Percentiles rank a stretch among this genome's conserved stretches.
Conservation (phyloP, 768 basidiomycete genomes). For the Chiua virens region DNA sequence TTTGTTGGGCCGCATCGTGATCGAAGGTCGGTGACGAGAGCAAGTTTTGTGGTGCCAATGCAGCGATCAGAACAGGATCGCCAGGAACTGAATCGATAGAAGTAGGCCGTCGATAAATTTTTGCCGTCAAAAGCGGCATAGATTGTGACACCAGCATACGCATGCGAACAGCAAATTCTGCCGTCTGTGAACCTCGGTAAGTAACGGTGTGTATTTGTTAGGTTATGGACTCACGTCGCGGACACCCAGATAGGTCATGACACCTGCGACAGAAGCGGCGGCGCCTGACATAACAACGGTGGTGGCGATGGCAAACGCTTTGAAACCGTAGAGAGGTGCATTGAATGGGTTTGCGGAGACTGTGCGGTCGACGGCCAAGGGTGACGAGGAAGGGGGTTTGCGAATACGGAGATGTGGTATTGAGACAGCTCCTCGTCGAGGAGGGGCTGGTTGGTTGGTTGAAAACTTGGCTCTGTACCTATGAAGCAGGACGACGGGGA, state of each 20-base stretch:
- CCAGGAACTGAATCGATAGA: slow-evolving; percentile 16
- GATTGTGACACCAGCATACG: slow-evolving; percentile 44
- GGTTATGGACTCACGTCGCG: slow-evolving; percentile 41
- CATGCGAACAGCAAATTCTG: slow-evolving; percentile 61
- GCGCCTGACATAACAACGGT: slow-evolving; percentile 53
- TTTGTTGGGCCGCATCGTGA: slow-evolving; percentile 46
- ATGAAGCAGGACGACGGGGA: too few relatives aligned
- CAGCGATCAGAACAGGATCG: not conserved
- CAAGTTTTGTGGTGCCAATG: not conserved
- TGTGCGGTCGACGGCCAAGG: not conserved
- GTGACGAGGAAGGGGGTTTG: not conserved
- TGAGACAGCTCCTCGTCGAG: too few relatives aligned
- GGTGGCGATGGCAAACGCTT: slow-evolving; percentile 69
- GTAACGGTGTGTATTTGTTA: not conserved
- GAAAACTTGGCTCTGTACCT: too few relatives aligned
- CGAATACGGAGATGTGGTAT: too few relatives aligned
- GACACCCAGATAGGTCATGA: slow-evolving; percentile 55
- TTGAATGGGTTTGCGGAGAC: slow-evolving; percentile 40
- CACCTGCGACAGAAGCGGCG: slow-evolving; percentile 42
- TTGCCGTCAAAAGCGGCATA: slow-evolving; percentile 52
- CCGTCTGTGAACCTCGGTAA: slow-evolving; percentile 37
- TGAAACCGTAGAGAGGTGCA: slow-evolving; percentile 53
- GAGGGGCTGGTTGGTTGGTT: too few relatives aligned
- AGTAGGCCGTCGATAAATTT: slow-evolving; percentile 49
- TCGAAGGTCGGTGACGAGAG: slow-evolving; percentile 6